phyloP scores from a whole-genome alignment of 2,329 filamentous ascomycete genomes.

The Arthrobotrys entomopaga region DNA sequence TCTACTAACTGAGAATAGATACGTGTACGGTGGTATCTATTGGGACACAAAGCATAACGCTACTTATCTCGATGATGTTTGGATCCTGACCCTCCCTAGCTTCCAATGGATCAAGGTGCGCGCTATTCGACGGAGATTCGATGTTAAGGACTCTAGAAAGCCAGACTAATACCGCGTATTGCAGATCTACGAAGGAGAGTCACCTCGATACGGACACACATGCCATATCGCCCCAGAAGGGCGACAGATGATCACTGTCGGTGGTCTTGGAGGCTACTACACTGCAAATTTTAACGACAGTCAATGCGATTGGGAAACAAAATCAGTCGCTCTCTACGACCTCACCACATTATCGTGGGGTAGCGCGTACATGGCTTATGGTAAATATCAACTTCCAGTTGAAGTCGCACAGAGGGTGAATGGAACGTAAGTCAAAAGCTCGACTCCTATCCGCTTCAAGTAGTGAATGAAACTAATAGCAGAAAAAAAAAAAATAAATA shows the following conservation, averaged over 20 bases:
- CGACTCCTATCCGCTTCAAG: too few species aligned
- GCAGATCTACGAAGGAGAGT: constrained; percentile 50
- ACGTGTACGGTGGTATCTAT: constrained; percentile 43
- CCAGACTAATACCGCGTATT: not conserved
- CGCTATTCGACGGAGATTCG: not conserved
- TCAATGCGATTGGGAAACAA: constrained; percentile 45
- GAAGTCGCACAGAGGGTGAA: constrained; percentile 47
- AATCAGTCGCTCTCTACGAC: constrained; percentile 47
- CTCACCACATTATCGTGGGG: constrained; percentile 45
- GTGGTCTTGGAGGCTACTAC: constrained; percentile 41
- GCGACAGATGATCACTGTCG: constrained; percentile 51
- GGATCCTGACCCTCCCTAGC: constrained; percentile 58
- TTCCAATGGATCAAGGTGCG: constrained; percentile 58
- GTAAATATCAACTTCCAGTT: constrained; percentile 30
- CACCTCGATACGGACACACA: constrained; percentile 45
- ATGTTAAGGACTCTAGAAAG: not conserved
- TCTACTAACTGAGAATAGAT: constrained; percentile 4
- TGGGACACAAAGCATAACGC: constrained; percentile 16
- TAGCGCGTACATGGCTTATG: constrained; percentile 31
- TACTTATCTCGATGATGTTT: constrained; percentile 56
- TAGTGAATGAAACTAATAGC: not conserved
- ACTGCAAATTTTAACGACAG: constrained; percentile 46
- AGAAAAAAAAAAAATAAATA: too few species aligned
- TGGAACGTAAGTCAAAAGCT: constrained; percentile 30
- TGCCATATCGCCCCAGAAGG: constrained; percentile 45